A percentile compares a stretch with the other conserved stretches of the same genome.
phyloP scores from a whole-genome alignment of 1,139 yeast genomes.

The Saccharomyces hybrid region DNA sequence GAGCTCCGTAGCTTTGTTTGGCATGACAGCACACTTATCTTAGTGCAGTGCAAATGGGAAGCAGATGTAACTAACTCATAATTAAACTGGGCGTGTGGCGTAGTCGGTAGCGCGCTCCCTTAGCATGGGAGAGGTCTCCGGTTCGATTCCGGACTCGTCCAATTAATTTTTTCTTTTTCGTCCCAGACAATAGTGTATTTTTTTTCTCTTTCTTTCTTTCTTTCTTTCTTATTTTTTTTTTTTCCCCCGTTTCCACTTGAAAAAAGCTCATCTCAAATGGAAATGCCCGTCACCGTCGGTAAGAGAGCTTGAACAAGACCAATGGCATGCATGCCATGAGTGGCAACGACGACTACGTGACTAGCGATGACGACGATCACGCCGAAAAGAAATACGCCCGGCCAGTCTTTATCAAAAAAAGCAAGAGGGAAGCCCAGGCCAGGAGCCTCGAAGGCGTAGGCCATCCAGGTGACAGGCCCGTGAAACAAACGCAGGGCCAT shows the following conservation, averaged over 20 bases:
- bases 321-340: neutral
- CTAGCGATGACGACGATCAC: neutral
- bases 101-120: conserved; percentile 90
- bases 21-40: neutral
- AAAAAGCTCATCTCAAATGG: too few species aligned
- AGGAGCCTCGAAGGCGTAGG: too few species aligned
- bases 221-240: neutral
- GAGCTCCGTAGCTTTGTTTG: too few species aligned
- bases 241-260: neutral
- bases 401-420: neutral
- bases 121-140: conserved; percentile 87
- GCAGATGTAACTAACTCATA: too few species aligned
- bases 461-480: neutral
- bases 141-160: conserved; percentile 91
- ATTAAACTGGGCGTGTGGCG: conserved; percentile 68
- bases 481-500: neutral
- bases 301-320: too few species aligned
- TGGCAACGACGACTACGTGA: neutral
- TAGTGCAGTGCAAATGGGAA: too few species aligned
- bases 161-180: too few species aligned
- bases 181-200: neutral
- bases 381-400: neutral
- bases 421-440: neutral
- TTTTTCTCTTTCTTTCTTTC: neutral
- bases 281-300: too few species aligned